Base-by-base conservation (phyloP, 1,139 yeast genomes). In the Taphrina pruni region DNA sequence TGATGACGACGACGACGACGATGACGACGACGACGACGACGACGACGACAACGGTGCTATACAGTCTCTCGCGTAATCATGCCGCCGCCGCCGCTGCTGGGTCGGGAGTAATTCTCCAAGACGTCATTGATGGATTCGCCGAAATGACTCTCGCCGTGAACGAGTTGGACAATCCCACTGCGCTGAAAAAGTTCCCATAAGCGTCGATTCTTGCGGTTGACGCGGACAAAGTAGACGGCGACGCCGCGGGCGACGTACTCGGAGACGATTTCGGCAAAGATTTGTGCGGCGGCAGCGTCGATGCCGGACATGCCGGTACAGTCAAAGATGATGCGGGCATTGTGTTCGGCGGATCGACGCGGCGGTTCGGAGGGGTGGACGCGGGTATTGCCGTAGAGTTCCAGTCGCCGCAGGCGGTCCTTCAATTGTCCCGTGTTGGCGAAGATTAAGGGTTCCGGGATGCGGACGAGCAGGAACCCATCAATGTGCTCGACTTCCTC, bases 381-480 rank as follows among this genome's bases (percentile, higher is more conserved):
- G 66, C 83, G 85, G 39, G 90, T 84, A 0, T 97, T 89, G 0
- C 98, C 97, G 75, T 90, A 92, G 75, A 86, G 80, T 76, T 94
- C 98, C 32, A 94, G 83, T 69, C 98, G 81, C 70, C 86, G 84
- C 67, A 94, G 81, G 39, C 98, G 81, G 61, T 88, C 82, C 71
- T 89, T 86, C 73, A 94, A 81, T 76, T 93, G 97, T 71, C 88
- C 90, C 20, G 96, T 86, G 76, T 94, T 94, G 51, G 97, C 92
- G 78, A 94, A 94, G 0, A 96, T 91, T 70, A 94, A 80, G 0
- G 98, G 97, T 76, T 94, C 98, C 0, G 98, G 96, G 51, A 94
- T 87, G 74, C 88, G 90, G 45, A 93, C 89, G 60, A 93, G 88
- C 65, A 94, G 81, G 75, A 96, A 90, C 0, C 96, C 96, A 75